phyloP scores from a whole-genome alignment of 148 eudicot genomes.

The Chenopodium suecicum region DNA sequence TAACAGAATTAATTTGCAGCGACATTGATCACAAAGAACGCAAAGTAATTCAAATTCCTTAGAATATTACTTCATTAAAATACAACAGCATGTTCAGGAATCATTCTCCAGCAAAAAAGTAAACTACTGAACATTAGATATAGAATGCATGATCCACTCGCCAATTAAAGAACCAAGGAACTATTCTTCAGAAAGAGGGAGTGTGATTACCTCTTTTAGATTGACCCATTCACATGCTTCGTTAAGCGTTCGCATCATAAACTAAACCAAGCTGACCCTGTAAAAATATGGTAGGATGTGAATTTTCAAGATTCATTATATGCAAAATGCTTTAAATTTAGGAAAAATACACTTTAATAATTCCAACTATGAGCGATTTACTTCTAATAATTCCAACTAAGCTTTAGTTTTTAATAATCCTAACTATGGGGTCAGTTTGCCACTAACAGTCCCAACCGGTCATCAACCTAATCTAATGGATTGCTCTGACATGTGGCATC shows the following conservation, averaged over 20 bases:
- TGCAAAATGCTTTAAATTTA: not conserved
- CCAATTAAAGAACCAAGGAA: not conserved
- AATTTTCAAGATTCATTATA: not conserved
- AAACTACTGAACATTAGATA: not conserved
- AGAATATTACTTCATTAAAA: slow-evolving; percentile 69
- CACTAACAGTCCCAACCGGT: too few relatives aligned
- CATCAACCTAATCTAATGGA: too few relatives aligned
- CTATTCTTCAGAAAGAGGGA: not conserved
- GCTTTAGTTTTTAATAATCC: too few relatives aligned
- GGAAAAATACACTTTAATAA: too few relatives aligned
- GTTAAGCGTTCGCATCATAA: slow-evolving; percentile 44
- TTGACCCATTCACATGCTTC: slow-evolving; percentile 70
- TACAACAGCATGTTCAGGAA: slow-evolving; percentile 51
- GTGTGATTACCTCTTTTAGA: slow-evolving; percentile 53
- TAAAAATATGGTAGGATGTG: slow-evolving; percentile 18
- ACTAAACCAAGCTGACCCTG: slow-evolving; percentile 60
- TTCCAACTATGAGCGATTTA: too few relatives aligned
- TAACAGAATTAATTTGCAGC: not conserved
- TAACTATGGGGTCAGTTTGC: too few relatives aligned
- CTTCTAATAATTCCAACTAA: too few relatives aligned
- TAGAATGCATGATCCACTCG: not conserved
- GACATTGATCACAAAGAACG: not conserved
- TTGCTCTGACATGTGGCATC: too few relatives aligned
- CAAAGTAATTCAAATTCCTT: not conserved
- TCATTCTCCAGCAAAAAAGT: slow-evolving; percentile 34